A percentile compares a stretch with the other conserved stretches of the same genome.
These are phyloP conservation scores for Trifolium pratense DNA, from an alignment of 306 rosid genomes.

Conservation along the genomic window DNA sequence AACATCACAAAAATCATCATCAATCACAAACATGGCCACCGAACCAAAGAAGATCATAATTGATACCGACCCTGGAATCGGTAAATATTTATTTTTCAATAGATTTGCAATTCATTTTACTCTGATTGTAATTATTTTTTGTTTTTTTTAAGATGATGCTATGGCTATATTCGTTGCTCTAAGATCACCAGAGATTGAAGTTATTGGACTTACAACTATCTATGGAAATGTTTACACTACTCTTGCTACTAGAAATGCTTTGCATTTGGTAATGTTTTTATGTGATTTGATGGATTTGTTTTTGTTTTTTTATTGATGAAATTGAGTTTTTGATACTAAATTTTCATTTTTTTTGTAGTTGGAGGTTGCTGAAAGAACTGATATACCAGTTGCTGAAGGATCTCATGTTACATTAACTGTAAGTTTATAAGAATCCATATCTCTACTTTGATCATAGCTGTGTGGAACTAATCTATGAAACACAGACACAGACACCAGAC, in stretches of 20 bases:
- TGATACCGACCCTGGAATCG: constrained; percentile 97
- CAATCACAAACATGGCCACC: constrained; percentile 52
- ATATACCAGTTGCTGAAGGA: constrained; percentile 98
- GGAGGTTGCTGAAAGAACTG: constrained; percentile 90
- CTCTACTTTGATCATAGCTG: background rate
- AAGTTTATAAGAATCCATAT: constrained; percentile 22
- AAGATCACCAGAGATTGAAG: constrained; percentile 76
- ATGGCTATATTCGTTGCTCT: constrained; percentile 90
- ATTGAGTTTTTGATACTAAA: constrained; percentile 11
- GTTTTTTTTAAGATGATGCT: constrained; percentile 67
- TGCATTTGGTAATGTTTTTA: constrained; percentile 71
- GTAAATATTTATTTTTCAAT: constrained; percentile 18
- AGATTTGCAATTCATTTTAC: background rate
- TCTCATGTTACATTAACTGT: constrained; percentile 86
- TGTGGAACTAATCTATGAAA: no score
- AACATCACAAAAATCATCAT: background rate
- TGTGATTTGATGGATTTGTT: background rate
- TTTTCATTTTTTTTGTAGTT: constrained; percentile 57
- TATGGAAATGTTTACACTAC: constrained; percentile 90
- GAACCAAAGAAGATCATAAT: constrained; percentile 84
- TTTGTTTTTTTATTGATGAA: background rate
- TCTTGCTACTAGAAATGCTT: constrained; percentile 86
- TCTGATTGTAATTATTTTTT: background rate
- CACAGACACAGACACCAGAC: no score
- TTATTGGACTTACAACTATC: constrained; percentile 88